Conservation (phyloP, 228 moss, liverwort and hornwort genomes). For the Sphagnum magellanicum region DNA sequence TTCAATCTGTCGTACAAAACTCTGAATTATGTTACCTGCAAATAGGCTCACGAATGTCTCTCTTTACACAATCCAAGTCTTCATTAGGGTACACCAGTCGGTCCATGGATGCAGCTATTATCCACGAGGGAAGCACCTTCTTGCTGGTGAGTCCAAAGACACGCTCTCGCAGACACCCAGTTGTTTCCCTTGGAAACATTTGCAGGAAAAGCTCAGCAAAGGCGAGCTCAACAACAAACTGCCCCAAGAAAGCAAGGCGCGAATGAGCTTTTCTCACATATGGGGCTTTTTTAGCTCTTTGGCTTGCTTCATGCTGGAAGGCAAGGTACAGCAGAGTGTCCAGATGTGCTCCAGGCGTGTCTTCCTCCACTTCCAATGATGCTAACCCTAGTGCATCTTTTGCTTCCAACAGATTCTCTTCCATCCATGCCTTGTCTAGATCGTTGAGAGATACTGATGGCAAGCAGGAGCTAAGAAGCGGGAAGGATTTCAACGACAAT, state of each 20-base stretch:
- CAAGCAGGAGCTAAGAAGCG: slow-evolving; percentile 76
- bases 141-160: slow-evolving; percentile 71
- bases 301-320: slow-evolving; percentile 66
- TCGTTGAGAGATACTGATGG: slow-evolving; percentile 44
- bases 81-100: slow-evolving; percentile 61
- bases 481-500: slow-evolving; percentile 54
- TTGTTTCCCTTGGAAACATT: slow-evolving; percentile 75
- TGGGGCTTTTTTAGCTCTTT: slow-evolving; percentile 42
- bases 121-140: slow-evolving; percentile 53
- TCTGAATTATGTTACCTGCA: slow-evolving; percentile 43
- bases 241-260: slow-evolving; percentile 73
- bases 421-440: slow-evolving; percentile 65
- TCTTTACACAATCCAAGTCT: slow-evolving; percentile 39
- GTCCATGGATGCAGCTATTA: slow-evolving; percentile 63
- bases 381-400: slow-evolving; percentile 74
- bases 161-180: slow-evolving; percentile 68
- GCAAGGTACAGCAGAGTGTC: slow-evolving; percentile 76
- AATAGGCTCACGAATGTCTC: slow-evolving; percentile 45
- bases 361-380: slow-evolving; percentile 40
- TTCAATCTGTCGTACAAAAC: background rate
- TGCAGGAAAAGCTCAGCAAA: slow-evolving; percentile 74
- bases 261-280: slow-evolving; percentile 78
- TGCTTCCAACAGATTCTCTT: slow-evolving; percentile 67
- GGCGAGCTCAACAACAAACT: slow-evolving; percentile 77
- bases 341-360: slow-evolving; percentile 48